Evolutionary conservation across 495 filamentous ascomycete genomes (phyloP), one percentile per base, ranked within the genome.

Genomic region (Trichoderma reesei): DNA sequence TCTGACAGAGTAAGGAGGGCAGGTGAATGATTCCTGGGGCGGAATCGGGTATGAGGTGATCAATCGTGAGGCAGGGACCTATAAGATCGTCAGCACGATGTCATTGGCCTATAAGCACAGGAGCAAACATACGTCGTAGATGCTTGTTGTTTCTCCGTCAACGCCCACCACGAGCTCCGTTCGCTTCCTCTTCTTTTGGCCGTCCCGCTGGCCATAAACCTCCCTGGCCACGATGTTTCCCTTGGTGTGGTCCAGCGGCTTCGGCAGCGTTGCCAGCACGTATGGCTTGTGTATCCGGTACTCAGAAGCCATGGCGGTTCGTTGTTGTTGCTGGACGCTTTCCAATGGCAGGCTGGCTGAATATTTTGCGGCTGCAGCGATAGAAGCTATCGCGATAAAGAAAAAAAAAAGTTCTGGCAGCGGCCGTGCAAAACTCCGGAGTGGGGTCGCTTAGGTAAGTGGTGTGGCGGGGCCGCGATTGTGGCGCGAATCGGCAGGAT

Each of bases 81-180:
- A 67, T 38, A 4, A 65, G n/a, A 13, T 39, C 37, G 56, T 77
- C 67, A 73, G 65, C 66, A 41, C n/a, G 56, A 34, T 39, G n/a
- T 3, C 18, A 59, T 34, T 44, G 34, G n/a, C 8, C 26, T 26
- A 26, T 26, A 26, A 26, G 1, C 44, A 66, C 62, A 18, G n/a
- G 6, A 16, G 16, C 26, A 2, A 39, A 46, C 81, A 66, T 75
- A 98, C 93, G 81, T 96, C 88, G 76, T 97, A 97, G 59, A 99
- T 85, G 72, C 91, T 94, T 14, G 97, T 81, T 14, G 90, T 88
- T 71, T 96, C 91, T 63, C 92, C 91, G 76, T 99, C 91, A 69
- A 96, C 85, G 9, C 89, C 90, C 9, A 94, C 85, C 13, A 83
- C 89, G 63, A 98, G 75, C 74, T 99, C 95, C 18, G 79, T 74